Conservation (phyloP, 129 eudicot species). For the Scalesia atractyloides region DNA sequence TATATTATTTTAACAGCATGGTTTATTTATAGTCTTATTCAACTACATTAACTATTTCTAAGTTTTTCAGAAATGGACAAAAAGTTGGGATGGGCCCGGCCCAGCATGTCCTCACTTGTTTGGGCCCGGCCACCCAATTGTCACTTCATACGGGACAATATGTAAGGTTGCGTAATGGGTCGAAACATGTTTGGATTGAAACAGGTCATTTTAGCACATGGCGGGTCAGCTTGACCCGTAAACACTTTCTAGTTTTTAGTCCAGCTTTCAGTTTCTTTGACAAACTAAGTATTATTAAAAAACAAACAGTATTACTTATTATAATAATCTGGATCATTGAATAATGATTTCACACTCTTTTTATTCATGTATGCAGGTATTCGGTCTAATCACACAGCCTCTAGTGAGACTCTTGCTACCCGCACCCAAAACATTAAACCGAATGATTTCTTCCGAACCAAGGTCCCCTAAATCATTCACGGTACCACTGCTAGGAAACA, state of each 20-base stretch:
- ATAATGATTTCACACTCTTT: background rate
- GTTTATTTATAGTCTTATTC: background rate
- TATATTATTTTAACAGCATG: background rate
- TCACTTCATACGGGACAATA: background rate
- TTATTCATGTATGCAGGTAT: constrained; percentile 50
- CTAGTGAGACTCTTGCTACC: constrained; percentile 72
- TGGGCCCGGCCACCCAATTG: background rate
- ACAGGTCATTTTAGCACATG: background rate
- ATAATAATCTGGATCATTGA: background rate
- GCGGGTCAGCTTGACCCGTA: background rate
- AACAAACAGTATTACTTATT: background rate
- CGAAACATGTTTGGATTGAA: background rate
- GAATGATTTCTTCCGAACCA: constrained; percentile 65
- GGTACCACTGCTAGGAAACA: constrained; percentile 57
- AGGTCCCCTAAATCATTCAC: constrained; percentile 61
- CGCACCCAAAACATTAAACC: constrained; percentile 42
- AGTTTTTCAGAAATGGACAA: background rate
- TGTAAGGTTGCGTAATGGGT: background rate
- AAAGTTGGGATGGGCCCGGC: background rate
- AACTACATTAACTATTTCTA: too few relatives aligned
- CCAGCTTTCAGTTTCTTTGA: background rate
- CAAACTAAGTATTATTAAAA: background rate
- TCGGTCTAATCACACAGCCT: constrained; percentile 91
- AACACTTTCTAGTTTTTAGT: constrained; percentile 1
- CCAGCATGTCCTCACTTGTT: background rate